A percentile compares a stretch with the other conserved stretches of the same genome.
phyloP scores from a whole-genome alignment of 306 rosid species.

The Erythrophleum fordii region DNA sequence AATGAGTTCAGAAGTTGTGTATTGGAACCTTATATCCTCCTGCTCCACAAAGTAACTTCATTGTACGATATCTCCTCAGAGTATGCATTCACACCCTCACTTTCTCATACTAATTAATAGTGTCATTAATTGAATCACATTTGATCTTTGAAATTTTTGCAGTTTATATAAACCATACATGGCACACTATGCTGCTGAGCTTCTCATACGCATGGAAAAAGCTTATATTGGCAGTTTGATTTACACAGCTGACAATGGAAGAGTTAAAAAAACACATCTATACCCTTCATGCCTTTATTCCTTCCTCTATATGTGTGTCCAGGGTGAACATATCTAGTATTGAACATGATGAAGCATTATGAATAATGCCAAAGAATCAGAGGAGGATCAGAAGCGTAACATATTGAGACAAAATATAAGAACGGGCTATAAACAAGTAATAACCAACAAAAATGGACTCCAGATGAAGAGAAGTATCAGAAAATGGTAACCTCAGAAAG shows the following conservation, averaged over 20 bases:
- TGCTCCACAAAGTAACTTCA: not conserved
- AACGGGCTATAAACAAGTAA: constrained; percentile 3
- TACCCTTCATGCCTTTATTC: not conserved
- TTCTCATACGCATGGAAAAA: not conserved
- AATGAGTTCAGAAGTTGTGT: not conserved
- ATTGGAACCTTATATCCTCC: not conserved
- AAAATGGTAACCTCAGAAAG: constrained; percentile 6
- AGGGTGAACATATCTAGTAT: not conserved
- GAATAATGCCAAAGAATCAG: not conserved
- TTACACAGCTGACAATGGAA: not conserved
- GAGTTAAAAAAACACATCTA: constrained; percentile 1
- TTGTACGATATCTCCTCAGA: not conserved
- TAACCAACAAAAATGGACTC: not conserved
- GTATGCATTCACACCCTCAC: not conserved
- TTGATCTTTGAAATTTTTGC: not conserved
- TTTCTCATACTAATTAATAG: not conserved
- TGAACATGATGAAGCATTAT: constrained; percentile 20
- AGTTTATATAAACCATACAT: not conserved
- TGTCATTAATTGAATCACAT: not conserved
- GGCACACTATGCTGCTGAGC: not conserved
- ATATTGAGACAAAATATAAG: not conserved
- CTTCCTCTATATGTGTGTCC: not conserved
- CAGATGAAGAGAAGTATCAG: not conserved
- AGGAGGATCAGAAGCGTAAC: not conserved
- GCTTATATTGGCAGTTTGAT: not conserved